Percentiles rank a stretch among this genome's conserved stretches.
These are phyloP conservation scores for Cordyceps cateniannulata DNA, from an alignment of 2,329 filamentous ascomycete species.

Conservation along the genomic window DNA sequence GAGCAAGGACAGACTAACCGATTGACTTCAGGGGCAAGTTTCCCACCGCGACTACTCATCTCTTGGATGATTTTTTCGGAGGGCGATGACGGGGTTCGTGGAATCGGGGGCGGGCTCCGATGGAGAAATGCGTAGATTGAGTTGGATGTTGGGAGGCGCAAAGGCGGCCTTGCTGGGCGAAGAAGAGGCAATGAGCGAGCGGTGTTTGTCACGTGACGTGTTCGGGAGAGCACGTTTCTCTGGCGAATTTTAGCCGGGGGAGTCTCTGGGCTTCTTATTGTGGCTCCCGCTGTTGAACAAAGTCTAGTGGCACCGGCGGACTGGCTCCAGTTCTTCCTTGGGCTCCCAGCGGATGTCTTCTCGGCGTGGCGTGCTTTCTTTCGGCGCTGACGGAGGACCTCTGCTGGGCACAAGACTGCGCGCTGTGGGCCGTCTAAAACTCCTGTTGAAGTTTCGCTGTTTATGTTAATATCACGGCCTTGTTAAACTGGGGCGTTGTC, in stretches of 20 bases:
- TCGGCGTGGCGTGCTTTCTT: slow-evolving; percentile 5
- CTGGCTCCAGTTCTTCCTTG: slow-evolving; percentile 1
- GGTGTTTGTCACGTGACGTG: slow-evolving; percentile 1
- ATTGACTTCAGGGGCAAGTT: slow-evolving; percentile 99
- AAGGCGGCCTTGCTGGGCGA: not conserved
- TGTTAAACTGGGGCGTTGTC: not conserved
- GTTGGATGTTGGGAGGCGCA: slow-evolving; percentile 14
- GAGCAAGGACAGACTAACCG: slow-evolving; percentile 49
- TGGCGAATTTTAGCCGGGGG: not conserved
- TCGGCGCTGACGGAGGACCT: not conserved
- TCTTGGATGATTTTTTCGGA: slow-evolving; percentile 47
- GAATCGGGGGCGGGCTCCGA: slow-evolving; percentile 9
- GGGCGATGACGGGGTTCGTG: slow-evolving; percentile 12
- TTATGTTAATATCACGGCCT: not conserved
- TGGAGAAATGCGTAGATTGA: slow-evolving; percentile 5
- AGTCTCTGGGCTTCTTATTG: not conserved
- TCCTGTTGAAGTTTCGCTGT: not conserved
- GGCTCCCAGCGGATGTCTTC: not conserved
- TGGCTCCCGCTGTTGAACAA: not conserved
- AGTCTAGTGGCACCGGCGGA: not conserved
- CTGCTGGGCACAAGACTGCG: not conserved
- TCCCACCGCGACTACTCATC: slow-evolving; percentile 95
- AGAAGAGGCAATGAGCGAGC: not conserved
- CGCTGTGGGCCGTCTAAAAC: too few relatives aligned
- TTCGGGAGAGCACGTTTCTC: not conserved